phyloP scores from a whole-genome alignment of 768 basidiomycete genomes.

The Mycena crocata region DNA sequence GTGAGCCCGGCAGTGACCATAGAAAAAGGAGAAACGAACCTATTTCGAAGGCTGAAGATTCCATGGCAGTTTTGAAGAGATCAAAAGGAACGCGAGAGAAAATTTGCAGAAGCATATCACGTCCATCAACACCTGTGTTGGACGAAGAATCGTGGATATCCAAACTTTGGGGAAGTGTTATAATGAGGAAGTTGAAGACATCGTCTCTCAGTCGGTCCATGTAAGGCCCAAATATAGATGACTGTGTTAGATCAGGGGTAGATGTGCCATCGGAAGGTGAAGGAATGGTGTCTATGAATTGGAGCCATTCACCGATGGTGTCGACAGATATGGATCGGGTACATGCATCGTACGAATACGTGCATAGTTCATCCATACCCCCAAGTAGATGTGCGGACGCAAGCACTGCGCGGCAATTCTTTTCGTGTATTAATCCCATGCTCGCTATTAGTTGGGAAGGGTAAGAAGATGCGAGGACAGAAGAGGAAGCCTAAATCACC shows the following conservation, averaged over 20 bases:
- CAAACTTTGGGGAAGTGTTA: constrained; percentile 75
- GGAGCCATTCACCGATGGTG: constrained; percentile 81
- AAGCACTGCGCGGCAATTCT: constrained; percentile 87
- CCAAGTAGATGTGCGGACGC: constrained; percentile 88
- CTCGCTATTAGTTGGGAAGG: constrained; percentile 46
- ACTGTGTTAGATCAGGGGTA: constrained; percentile 60
- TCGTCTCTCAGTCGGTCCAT: constrained; percentile 82
- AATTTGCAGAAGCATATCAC: constrained; percentile 78
- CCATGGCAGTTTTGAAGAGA: constrained; percentile 85
- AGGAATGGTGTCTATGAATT: constrained; percentile 75
- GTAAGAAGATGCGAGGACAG: neutral
- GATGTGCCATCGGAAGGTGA: constrained; percentile 61
- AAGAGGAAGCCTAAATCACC: constrained; percentile 37
- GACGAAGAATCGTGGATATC: constrained; percentile 59
- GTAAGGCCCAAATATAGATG: constrained; percentile 82
- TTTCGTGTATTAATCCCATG: constrained; percentile 72
- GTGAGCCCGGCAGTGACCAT: constrained; percentile 27
- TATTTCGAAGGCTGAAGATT: constrained; percentile 83
- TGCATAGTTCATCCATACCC: constrained; percentile 88
- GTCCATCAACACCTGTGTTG: constrained; percentile 59
- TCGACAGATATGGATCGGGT: constrained; percentile 80
- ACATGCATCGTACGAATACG: constrained; percentile 82
- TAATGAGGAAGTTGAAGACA: constrained; percentile 82
- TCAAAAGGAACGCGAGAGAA: constrained; percentile 89
- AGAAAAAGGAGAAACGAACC: constrained; percentile 57